Conservation (phyloP, 768 basidiomycete genomes). For the Pholiota conissans region DNA sequence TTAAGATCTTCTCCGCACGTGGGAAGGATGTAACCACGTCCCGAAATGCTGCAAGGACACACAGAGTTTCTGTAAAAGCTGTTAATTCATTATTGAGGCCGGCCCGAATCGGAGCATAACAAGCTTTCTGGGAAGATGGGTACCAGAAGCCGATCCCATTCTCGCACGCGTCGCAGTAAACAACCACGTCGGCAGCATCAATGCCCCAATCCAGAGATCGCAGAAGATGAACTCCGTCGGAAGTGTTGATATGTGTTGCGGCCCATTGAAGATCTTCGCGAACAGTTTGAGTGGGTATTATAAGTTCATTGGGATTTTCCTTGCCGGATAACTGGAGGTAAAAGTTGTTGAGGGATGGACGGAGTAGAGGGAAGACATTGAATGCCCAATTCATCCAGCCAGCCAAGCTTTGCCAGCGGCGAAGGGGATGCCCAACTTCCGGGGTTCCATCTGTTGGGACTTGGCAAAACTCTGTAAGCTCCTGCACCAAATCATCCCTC, state of each 20-base stretch:
- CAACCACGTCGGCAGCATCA: background rate
- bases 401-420: constrained; percentile 24
- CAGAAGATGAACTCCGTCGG: constrained; percentile 25
- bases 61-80: no score
- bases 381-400: constrained; percentile 42
- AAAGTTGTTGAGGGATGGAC: constrained; percentile 28
- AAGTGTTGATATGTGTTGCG: constrained; percentile 15
- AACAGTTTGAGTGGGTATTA: constrained; percentile 19
- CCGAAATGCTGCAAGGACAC: no score
- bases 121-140: no score
- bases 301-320: constrained; percentile 23
- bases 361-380: constrained; percentile 37
- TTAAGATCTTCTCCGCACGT: no score
- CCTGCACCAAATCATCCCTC: background rate
- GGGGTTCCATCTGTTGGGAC: background rate
- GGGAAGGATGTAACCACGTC: no score
- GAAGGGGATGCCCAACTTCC: background rate
- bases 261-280: constrained; percentile 33
- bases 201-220: constrained; percentile 14
- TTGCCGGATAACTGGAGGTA: constrained; percentile 37
- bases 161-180: constrained; percentile 28
- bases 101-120: no score
- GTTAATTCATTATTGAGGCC: no score
- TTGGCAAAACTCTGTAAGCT: background rate
- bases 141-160: constrained; percentile 30